Evolutionary conservation across 1,139 yeast species (phyloP).

Genomic region (Trichomonascaceae sp.): DNA sequence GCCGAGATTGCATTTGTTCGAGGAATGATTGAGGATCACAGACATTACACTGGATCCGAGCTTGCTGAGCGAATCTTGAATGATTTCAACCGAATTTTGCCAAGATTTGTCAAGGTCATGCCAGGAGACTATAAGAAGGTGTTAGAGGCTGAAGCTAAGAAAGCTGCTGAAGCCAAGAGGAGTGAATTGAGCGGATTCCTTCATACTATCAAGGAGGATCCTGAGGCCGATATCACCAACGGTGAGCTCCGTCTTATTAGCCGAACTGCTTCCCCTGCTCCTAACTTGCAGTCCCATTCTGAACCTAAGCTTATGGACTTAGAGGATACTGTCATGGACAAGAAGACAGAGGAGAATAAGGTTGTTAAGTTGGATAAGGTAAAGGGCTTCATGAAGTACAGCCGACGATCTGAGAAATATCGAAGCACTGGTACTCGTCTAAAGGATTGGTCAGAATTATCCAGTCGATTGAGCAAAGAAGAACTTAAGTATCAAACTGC

Average conservation of each 20-base stretch:
- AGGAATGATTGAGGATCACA: constrained; percentile 90
- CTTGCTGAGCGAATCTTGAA: constrained; percentile 76
- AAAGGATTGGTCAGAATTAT: constrained; percentile 89
- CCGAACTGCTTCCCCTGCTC: constrained; percentile 20
- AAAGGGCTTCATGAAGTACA: constrained; percentile 90
- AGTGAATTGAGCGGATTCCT: constrained; percentile 45
- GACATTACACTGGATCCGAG: constrained; percentile 89
- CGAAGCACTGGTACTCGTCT: constrained; percentile 72
- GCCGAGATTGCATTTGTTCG: constrained; percentile 91
- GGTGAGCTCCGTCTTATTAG: constrained; percentile 48
- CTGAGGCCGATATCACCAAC: constrained; percentile 80
- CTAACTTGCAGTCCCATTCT: constrained; percentile 29
- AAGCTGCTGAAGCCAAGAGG: constrained; percentile 59
- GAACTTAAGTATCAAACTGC: constrained; percentile 91
- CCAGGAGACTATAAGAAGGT: constrained; percentile 91
- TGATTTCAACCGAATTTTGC: constrained; percentile 83
- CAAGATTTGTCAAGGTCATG: constrained; percentile 87
- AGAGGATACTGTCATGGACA: constrained; percentile 80
- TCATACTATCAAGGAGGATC: constrained; percentile 68
- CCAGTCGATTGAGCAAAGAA: constrained; percentile 72
- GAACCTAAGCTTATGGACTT: constrained; percentile 88
- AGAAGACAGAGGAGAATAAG: constrained; percentile 57
- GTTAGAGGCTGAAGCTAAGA: constrained; percentile 67
- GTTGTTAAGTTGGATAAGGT: constrained; percentile 61
- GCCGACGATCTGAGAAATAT: constrained; percentile 82